A percentile compares a stretch with the other conserved stretches of the same genome.
These are phyloP conservation scores for Trametes versicolor DNA, from an alignment of 1,284 basidiomycete species.

Conservation along the genomic window DNA sequence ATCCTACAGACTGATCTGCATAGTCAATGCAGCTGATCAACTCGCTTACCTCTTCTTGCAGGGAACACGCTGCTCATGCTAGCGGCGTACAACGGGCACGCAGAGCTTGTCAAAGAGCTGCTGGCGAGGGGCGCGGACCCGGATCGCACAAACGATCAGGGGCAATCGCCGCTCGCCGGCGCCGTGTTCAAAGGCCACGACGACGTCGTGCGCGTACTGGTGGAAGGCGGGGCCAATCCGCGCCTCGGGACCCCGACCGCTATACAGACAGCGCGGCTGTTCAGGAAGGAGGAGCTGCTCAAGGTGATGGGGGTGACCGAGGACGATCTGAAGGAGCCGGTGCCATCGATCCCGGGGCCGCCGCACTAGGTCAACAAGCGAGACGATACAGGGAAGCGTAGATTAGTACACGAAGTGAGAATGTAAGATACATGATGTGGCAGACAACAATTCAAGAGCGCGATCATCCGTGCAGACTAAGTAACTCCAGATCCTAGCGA, in stretches of 20 bases:
- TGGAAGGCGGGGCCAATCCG: constrained; percentile 75
- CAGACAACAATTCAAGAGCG: constrained; percentile 4
- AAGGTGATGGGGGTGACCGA: constrained; percentile 63
- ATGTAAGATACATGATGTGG: constrained; percentile 17
- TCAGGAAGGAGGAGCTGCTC: constrained; percentile 64
- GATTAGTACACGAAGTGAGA: constrained; percentile 16
- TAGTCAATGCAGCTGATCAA: not conserved
- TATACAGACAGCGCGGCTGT: constrained; percentile 76
- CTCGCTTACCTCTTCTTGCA: constrained; percentile 33
- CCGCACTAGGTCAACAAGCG: constrained; percentile 23
- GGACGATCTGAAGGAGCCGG: constrained; percentile 52
- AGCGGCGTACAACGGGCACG: constrained; percentile 82
- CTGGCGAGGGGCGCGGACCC: constrained; percentile 70
- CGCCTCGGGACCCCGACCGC: constrained; percentile 77
- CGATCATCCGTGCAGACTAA: not conserved
- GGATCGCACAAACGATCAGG: constrained; percentile 78
- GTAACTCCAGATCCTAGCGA: constrained; percentile 24
- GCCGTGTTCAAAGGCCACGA: constrained; percentile 82
- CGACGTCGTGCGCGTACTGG: constrained; percentile 68
- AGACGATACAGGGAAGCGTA: not conserved
- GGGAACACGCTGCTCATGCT: constrained; percentile 88
- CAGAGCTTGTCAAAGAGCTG: constrained; percentile 62
- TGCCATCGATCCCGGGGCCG: constrained; percentile 38
- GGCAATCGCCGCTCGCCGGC: constrained; percentile 85
- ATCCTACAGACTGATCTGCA: not conserved